phyloP scores from a whole-genome alignment of 805 yeast species.

The Komagataella pastoris region DNA sequence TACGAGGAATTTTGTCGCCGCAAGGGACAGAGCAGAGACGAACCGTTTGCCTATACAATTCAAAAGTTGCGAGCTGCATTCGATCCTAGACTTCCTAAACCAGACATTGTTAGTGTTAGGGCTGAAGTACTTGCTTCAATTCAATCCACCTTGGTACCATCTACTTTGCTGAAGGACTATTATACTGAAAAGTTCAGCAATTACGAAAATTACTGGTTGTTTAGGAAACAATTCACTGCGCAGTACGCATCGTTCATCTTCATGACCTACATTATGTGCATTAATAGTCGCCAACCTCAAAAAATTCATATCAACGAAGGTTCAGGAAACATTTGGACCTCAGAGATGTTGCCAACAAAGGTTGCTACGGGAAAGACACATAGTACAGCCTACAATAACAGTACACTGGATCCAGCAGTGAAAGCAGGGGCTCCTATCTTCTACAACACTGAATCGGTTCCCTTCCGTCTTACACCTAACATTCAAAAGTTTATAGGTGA shows the following conservation, averaged over 20 bases:
- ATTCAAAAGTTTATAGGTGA: conserved; percentile 90
- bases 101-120: conserved; percentile 78
- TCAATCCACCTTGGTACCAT: conserved; percentile 78
- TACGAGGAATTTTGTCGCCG: conserved; percentile 79
- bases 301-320: conserved; percentile 73
- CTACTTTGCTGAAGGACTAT: conserved; percentile 67
- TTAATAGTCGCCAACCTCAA: conserved; percentile 86
- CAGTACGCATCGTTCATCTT: conserved; percentile 91
- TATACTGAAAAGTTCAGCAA: conserved; percentile 56
- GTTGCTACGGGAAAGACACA: conserved; percentile 38
- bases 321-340: conserved; percentile 85
- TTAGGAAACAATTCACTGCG: conserved; percentile 88
- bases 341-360: conserved; percentile 91
- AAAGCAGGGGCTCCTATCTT: conserved; percentile 68
- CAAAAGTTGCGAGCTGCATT: conserved; percentile 84
- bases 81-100: conserved; percentile 88
- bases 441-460: conserved; percentile 85
- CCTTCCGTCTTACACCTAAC: conserved; percentile 93
- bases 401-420: conserved; percentile 31
- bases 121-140: conserved; percentile 87
- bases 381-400: conserved; percentile 25
- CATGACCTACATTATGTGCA: conserved; percentile 89
- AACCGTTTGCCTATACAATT: conserved; percentile 76
- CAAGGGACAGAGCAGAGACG: conserved; percentile 68
- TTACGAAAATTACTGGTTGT: conserved; percentile 93